Conservation (phyloP, 768 basidiomycete genomes). For the Rossbeevera mucosa region DNA sequence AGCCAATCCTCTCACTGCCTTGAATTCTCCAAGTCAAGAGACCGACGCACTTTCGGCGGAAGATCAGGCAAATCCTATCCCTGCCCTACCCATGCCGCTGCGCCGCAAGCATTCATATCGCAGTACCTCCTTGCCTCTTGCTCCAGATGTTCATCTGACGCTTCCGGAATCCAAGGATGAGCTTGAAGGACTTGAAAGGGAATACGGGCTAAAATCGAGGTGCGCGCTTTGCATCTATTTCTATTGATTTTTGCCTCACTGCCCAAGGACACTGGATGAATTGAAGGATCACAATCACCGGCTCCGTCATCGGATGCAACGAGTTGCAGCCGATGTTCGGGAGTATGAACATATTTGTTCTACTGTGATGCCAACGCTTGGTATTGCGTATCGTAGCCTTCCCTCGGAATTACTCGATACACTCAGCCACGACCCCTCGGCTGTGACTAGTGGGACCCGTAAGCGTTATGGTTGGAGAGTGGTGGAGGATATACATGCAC, state of each 20-base stretch:
- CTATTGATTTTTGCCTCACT: neutral
- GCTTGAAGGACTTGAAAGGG: slow-evolving; percentile 42
- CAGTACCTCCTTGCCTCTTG: slow-evolving; percentile 35
- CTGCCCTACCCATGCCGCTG: neutral
- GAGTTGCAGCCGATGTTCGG: slow-evolving; percentile 54
- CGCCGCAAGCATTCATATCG: slow-evolving; percentile 18
- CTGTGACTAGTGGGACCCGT: slow-evolving; percentile 64
- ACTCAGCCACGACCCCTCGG: slow-evolving; percentile 71
- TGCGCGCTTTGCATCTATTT: slow-evolving; percentile 7
- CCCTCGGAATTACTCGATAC: slow-evolving; percentile 69
- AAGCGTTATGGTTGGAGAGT: slow-evolving; percentile 61
- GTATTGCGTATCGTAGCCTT: slow-evolving; percentile 43
- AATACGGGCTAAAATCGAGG: slow-evolving; percentile 47
- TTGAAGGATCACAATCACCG: slow-evolving; percentile 57
- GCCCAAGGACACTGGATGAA: slow-evolving; percentile 55
- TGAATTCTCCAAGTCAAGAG: slow-evolving; percentile 3
- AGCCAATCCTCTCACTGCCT: slow-evolving; percentile 1
- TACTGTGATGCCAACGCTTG: slow-evolving; percentile 46
- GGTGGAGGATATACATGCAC: slow-evolving; percentile 69
- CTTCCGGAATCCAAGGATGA: slow-evolving; percentile 35
- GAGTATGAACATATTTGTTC: slow-evolving; percentile 63
- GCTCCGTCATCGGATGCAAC: slow-evolving; percentile 64
- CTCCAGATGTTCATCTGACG: slow-evolving; percentile 21
- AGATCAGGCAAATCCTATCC: neutral
- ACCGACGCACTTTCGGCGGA: neutral